Conservation (phyloP, 208 protist species). For the Porcisia deanei region DNA sequence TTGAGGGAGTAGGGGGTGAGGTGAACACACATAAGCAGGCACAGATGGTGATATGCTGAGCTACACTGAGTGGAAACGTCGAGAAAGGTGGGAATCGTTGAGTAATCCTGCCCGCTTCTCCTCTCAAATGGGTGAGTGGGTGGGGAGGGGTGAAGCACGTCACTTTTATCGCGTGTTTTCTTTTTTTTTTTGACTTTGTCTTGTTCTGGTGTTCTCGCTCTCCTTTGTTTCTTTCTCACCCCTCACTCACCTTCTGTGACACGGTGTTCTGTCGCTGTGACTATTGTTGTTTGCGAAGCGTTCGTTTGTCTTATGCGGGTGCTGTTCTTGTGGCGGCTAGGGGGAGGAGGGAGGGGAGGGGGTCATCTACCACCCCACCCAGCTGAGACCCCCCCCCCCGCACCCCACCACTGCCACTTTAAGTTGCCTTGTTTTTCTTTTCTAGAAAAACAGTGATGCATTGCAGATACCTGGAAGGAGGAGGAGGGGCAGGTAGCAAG, state of each 20-base stretch:
- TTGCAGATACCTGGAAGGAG: no score
- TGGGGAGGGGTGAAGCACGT: not conserved
- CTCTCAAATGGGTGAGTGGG: not conserved
- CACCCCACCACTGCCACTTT: no score
- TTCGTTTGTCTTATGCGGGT: not conserved
- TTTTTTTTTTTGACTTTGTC: not conserved
- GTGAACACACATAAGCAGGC: no score
- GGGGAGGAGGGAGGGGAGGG: not conserved
- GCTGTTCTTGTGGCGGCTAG: not conserved
- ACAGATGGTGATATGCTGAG: no score
- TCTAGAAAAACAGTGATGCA: no score
- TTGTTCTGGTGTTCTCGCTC: not conserved
- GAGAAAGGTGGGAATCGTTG: no score
- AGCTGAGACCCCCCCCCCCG: no score
- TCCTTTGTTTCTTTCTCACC: slow-evolving; percentile 1
- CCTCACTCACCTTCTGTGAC: slow-evolving; percentile 5
- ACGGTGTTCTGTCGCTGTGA: not conserved
- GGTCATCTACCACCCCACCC: no score
- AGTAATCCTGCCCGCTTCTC: not conserved
- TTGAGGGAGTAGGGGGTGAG: no score
- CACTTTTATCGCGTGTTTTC: not conserved
- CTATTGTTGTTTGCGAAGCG: not conserved
- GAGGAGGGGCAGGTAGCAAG: no score
- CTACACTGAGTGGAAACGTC: no score
- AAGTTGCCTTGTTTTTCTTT: no score